A percentile compares a stretch with the other conserved stretches of the same genome.
Conservation (phyloP, 768 basidiomycete genomes). For the Tephrocybe sp. region DNA sequence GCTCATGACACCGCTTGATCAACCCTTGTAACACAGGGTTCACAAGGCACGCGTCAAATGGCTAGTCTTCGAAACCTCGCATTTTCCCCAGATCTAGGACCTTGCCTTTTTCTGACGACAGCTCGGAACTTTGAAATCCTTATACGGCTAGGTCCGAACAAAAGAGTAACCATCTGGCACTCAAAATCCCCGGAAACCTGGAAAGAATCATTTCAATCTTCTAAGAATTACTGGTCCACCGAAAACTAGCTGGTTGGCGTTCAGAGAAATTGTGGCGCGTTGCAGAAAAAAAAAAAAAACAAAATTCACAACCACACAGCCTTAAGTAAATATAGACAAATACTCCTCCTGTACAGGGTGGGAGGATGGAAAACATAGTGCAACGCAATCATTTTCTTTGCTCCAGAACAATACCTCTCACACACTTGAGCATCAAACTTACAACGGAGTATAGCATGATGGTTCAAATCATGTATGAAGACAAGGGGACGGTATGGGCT, state of each 20-base stretch:
- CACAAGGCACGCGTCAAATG: slow-evolving; percentile 42
- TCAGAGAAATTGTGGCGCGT: slow-evolving; percentile 29
- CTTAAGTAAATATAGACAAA: slow-evolving; percentile 12
- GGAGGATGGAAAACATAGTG: slow-evolving; percentile 23
- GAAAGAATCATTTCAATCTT: slow-evolving; percentile 32
- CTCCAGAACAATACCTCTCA: no score
- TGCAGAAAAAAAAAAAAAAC: slow-evolving; percentile 15
- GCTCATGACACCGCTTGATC: slow-evolving; percentile 42
- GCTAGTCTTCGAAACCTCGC: slow-evolving; percentile 44
- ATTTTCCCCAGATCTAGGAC: slow-evolving; percentile 33
- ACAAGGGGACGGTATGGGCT: slow-evolving; percentile 1
- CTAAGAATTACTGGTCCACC: slow-evolving; percentile 22
- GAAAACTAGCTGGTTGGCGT: slow-evolving; percentile 25
- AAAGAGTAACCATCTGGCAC: slow-evolving; percentile 31
- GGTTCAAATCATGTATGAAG: slow-evolving; percentile 4
- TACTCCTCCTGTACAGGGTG: slow-evolving; percentile 1
- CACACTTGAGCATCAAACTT: background rate
- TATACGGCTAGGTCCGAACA: slow-evolving; percentile 49
- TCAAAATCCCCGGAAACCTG: slow-evolving; percentile 32
- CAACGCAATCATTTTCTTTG: slow-evolving; percentile 8
- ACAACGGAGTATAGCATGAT: background rate
- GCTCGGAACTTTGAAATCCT: slow-evolving; percentile 47
- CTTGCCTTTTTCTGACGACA: slow-evolving; percentile 38
- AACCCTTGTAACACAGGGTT: slow-evolving; percentile 40
- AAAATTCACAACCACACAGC: slow-evolving; percentile 4